These are phyloP conservation scores for Syzygium malaccense DNA, from an alignment of 441 rosid species.

Conservation along the genomic window DNA sequence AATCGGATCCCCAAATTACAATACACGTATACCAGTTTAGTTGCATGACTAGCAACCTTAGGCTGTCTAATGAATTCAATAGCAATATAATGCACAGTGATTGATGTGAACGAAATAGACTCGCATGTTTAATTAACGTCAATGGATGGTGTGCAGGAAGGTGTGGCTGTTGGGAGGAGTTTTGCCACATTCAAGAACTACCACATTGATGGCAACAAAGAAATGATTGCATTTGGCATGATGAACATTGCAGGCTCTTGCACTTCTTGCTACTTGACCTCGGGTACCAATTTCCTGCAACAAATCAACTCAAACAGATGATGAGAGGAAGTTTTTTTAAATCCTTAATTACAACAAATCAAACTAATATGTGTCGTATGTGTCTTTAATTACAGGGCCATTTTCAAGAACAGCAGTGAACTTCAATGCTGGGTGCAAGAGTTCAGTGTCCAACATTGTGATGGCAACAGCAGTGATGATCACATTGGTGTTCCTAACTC, in stretches of 20 bases:
- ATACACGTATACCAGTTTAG: neutral
- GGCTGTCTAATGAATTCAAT: neutral
- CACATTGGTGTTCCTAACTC: slow-evolving; percentile 42
- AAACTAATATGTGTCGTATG: neutral
- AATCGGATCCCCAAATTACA: neutral
- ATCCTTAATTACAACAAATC: neutral
- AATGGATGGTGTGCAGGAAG: slow-evolving; percentile 28
- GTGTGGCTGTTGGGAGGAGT: slow-evolving; percentile 60
- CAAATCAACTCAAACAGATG: neutral
- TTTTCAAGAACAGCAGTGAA: slow-evolving; percentile 54
- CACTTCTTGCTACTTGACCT: slow-evolving; percentile 51
- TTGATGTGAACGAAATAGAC: neutral
- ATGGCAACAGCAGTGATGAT: slow-evolving; percentile 45
- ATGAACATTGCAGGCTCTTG: slow-evolving; percentile 59
- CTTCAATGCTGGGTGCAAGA: slow-evolving; percentile 49
- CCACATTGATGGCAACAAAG: slow-evolving; percentile 58
- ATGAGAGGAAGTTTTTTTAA: neutral
- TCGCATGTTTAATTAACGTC: neutral
- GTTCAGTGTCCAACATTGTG: slow-evolving; percentile 44
- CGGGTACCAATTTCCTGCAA: slow-evolving; percentile 17
- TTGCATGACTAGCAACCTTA: neutral
- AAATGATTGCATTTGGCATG: slow-evolving; percentile 60
- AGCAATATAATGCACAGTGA: neutral
- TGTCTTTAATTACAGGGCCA: slow-evolving; percentile 26
- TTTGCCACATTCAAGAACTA: slow-evolving; percentile 59